These are phyloP conservation scores for Colletotrichum sublineola DNA, from an alignment of 2,329 filamentous ascomycete species.

Conservation along the genomic window DNA sequence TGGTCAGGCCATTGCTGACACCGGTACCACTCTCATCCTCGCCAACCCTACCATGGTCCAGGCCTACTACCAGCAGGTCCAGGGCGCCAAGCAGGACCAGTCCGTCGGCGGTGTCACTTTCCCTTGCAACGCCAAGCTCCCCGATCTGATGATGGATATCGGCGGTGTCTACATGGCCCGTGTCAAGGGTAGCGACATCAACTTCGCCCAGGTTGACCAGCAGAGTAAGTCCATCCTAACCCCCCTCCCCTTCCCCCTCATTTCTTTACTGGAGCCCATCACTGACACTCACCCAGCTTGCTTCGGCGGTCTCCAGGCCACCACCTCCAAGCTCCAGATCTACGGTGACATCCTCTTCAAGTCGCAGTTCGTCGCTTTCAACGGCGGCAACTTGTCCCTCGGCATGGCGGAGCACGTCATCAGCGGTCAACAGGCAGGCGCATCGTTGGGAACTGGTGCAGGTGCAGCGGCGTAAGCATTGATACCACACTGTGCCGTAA, in stretches of 20 bases:
- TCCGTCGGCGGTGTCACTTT: constrained; percentile 60
- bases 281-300: constrained; percentile 59
- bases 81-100: constrained; percentile 56
- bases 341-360: constrained; percentile 74
- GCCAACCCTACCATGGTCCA: constrained; percentile 65
- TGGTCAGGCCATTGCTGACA: constrained; percentile 67
- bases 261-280: background rate
- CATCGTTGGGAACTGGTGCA: constrained; percentile 16
- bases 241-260: background rate
- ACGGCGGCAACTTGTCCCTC: constrained; percentile 67
- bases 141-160: constrained; percentile 67
- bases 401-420: constrained; percentile 58
- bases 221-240: constrained; percentile 59
- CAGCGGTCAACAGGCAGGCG: constrained; percentile 28
- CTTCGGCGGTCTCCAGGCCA: constrained; percentile 77
- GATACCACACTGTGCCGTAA: constrained; percentile 26
- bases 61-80: constrained; percentile 63
- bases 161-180: constrained; percentile 69
- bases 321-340: constrained; percentile 69
- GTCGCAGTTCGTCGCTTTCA: constrained; percentile 70
- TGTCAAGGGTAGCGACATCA: constrained; percentile 66
- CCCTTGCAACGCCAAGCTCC: constrained; percentile 60
- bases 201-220: constrained; percentile 64
- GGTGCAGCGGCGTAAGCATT: constrained; percentile 41
- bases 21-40: constrained; percentile 74